Conservation (phyloP, 768 basidiomycete species). For the Neoboletus brunneissimus region DNA sequence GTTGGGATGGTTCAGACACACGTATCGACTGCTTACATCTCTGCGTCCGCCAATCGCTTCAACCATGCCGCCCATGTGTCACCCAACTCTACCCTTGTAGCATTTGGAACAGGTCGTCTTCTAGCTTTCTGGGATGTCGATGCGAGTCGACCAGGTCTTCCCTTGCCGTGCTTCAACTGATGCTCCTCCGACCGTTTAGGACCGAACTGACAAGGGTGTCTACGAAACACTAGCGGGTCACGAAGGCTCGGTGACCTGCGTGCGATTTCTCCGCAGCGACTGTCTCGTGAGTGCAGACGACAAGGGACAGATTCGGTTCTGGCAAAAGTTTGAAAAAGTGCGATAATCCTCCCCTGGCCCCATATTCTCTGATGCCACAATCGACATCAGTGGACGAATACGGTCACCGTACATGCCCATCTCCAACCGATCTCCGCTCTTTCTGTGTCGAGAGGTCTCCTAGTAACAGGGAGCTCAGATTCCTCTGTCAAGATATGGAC, state of each 20-base stretch:
- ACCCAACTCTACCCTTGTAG: conserved; percentile 38
- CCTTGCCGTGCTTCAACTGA: neutral
- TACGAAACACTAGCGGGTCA: conserved; percentile 74
- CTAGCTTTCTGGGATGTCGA: conserved; percentile 59
- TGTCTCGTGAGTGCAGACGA: conserved; percentile 73
- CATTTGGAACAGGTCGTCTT: conserved; percentile 54
- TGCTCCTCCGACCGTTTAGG: conserved; percentile 35
- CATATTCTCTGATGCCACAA: conserved; percentile 6
- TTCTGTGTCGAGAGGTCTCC: conserved; percentile 42
- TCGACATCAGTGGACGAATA: conserved; percentile 53
- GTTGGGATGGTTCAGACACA: conserved; percentile 10
- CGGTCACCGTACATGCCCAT: conserved; percentile 56
- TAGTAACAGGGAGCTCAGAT: conserved; percentile 85
- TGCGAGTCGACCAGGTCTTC: conserved; percentile 33
- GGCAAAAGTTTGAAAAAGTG: conserved; percentile 44
- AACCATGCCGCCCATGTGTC: conserved; percentile 38
- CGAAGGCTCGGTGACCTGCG: conserved; percentile 67
- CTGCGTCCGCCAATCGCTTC: conserved; percentile 49
- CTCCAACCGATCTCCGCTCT: conserved; percentile 67
- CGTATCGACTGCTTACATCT: conserved; percentile 39
- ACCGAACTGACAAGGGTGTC: conserved; percentile 51
- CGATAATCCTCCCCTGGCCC: neutral
- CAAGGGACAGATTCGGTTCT: conserved; percentile 61
- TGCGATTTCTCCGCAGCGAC: conserved; percentile 58
- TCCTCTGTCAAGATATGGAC: conserved; percentile 75